Evolutionary conservation across 345 rosid genomes (phyloP), one percentile per base, ranked within the genome.

Genomic region (Eutrema yunnanense): DNA sequence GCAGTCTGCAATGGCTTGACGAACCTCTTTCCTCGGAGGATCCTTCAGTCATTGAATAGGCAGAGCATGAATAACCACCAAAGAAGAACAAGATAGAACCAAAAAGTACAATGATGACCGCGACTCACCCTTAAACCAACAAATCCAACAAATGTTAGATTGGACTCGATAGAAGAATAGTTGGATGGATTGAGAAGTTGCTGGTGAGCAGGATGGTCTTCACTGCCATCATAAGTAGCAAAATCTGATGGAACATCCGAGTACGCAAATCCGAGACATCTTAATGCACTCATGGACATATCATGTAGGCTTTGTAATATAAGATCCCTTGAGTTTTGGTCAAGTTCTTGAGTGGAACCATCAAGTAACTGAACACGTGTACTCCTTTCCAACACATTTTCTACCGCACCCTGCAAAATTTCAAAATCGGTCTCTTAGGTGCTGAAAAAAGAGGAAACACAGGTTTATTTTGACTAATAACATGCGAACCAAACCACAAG

Each of bases 1-100:
- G 85, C 99, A 95, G 77, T 95, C 97, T 84, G 88, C 89, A 74
- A 95, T 87, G 51, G 97, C 99, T 84, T 95, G 92, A 55, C 72
- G 85, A 54, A 95, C 99, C 82, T 92, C 97, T 82, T 85, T 82
- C 76, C 99, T 86, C 12, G 99, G 99, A 66, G 99, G 99, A 81
- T 95, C 99, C 99, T 95, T 74, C 52, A 62, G 51, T 32, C 43
- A 73, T 70, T 33, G 50, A 40, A 43, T 49, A 71, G 3, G 46
- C 60, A 62, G 42, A 51, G 66, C 38, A 71, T 46, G 4, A 52
- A 30, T 40, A 55, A 49, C 56, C 3, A 41, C 29, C 3, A 68
- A 50, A 59, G 42, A 66, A 13, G 30, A 48, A 57, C n/a, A 70
- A n/a, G 14, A 60, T 80, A 6, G 34, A 29, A 49, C 7, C 11